Evolutionary conservation across 192 early-diverging fungal species (phyloP).

Genomic region (Polychytrium aggregatum): DNA sequence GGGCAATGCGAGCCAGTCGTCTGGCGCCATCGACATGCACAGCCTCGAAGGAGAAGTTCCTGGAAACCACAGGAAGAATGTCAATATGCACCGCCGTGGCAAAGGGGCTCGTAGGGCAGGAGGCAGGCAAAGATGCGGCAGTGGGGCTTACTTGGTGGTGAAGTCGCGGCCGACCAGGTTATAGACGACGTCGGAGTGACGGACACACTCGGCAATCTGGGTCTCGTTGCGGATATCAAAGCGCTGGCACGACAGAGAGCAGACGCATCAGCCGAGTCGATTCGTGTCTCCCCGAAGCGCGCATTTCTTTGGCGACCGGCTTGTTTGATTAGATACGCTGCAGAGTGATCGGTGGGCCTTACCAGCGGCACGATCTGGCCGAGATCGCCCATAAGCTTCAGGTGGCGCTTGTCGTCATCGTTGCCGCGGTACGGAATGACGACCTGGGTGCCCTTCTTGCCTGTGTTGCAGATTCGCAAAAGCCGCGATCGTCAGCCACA

Average conservation of each 20-base stretch:
- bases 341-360: not conserved
- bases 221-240: slow-evolving; percentile 84
- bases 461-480: no score
- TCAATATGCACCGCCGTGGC: no score
- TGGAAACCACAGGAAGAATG: slow-evolving; percentile 9
- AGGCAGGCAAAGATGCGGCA: no score
- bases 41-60: slow-evolving; percentile 80
- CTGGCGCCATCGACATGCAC: slow-evolving; percentile 78
- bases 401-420: slow-evolving; percentile 71
- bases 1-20: slow-evolving; percentile 63
- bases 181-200: slow-evolving; percentile 90
- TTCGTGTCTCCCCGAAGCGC: no score
- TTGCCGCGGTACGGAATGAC: slow-evolving; percentile 81
- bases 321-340: no score
- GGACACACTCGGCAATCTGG: slow-evolving; percentile 69
- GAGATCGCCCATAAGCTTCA: slow-evolving; percentile 89
- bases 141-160: slow-evolving; percentile 63
- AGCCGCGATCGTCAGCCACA: no score
- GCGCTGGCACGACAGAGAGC: slow-evolving; percentile 35
- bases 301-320: no score
- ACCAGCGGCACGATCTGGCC: slow-evolving; percentile 84
- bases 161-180: slow-evolving; percentile 90
- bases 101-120: no score
- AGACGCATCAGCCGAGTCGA: slow-evolving; percentile 1
- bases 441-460: slow-evolving; percentile 79